Base-by-base conservation (phyloP, 2,329 filamentous ascomycete genomes). In the Xylariaceae sp. region DNA sequence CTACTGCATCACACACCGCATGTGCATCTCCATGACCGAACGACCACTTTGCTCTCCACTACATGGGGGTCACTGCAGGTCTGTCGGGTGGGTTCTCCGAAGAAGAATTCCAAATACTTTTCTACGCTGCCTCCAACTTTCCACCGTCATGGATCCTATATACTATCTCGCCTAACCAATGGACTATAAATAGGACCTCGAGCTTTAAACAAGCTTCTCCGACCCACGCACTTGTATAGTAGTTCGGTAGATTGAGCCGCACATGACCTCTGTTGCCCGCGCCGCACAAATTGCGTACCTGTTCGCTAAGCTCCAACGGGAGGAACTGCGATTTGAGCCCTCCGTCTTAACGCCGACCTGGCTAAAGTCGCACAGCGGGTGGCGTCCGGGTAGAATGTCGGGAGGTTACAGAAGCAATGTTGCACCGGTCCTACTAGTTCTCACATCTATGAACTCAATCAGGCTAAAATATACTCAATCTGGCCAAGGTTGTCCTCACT, bases 351-450 rank as follows among this genome's bases (percentile, higher is more conserved):
- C 18, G 19, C 47, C 33, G 47, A 48, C 46, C 22, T 55, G 57
- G 54, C 57, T 57, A 59, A 55, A 57, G 50, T 54, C 52, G 36
- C 48, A 51, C 55, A 52, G 45, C 45, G 38, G 50, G 17, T 54
- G 49, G 51, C 46, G 31, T 12, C 50, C 42, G 46, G 56, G 42
- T 57, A 49, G 46, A 48, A 50, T 43, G 18, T 36, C 42, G 49
- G 49, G 31, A 50, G 45, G 46, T 51, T 19, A 31, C 45, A 47
- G 44, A 12, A 42, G 34, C 14, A 42, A 18, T 11, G 34, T 31
- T 46, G 38, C 31, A 33, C 33, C 42, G 18, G 22, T 28, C 40
- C 47, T 50, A 51, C 45, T 42, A 43, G 36, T 36, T 50, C 47
- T 47, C 52, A 53, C 43, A 51, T 45, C 33, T 40, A 38, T 48